Evolutionary conservation across 306 rosid genomes (phyloP).

Genomic region (Ziziphus jujuba): DNA sequence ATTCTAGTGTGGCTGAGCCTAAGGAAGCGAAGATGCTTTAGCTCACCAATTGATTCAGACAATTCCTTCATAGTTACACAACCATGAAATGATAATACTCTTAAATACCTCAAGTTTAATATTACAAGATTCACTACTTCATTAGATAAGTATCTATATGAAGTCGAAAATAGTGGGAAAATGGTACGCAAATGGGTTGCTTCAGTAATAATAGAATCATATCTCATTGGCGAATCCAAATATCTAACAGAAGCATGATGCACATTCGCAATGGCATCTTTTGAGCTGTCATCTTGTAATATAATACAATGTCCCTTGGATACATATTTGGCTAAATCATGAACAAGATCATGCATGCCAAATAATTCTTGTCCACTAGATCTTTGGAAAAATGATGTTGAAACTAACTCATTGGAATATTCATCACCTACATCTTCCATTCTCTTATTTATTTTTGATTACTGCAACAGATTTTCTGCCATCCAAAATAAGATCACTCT

Average conservation of each 20-base stretch:
- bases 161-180: not conserved
- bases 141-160: not conserved
- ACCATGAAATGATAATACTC: slow-evolving; percentile 5
- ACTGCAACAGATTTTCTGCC: slow-evolving; percentile 15
- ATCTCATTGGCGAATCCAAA: too few relatives aligned
- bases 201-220: not conserved
- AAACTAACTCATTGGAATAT: not conserved
- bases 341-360: slow-evolving; percentile 7
- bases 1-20: slow-evolving; percentile 14
- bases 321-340: not conserved
- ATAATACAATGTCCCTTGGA: not conserved
- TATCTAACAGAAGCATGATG: too few relatives aligned
- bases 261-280: not conserved
- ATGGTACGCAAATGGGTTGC: slow-evolving; percentile 2
- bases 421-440: not conserved
- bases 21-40: slow-evolving; percentile 1
- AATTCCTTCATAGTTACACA: not conserved
- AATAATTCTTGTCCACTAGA: not conserved
- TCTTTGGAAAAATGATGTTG: slow-evolving; percentile 1
- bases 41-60: not conserved
- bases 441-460: not conserved
- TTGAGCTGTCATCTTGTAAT: not conserved
- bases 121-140: not conserved
- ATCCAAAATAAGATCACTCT: slow-evolving; percentile 11
- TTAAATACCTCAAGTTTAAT: not conserved